Evolutionary conservation across 2,329 filamentous ascomycete genomes (phyloP), one percentile per base, ranked within the genome.

Genomic region (Sordariomycetes sp.): DNA sequence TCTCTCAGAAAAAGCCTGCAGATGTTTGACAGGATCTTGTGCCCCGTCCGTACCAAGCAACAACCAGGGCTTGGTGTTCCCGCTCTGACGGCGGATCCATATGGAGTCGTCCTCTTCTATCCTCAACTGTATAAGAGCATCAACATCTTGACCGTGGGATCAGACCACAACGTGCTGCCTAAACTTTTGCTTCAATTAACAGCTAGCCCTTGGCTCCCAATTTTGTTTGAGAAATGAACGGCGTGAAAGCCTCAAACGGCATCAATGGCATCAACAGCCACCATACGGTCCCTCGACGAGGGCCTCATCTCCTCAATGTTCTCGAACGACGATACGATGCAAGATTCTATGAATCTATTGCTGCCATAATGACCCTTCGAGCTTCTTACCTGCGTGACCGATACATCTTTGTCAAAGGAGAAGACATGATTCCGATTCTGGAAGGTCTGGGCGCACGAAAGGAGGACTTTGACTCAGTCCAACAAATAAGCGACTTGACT

Each of bases 331-430:
- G 40, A 11, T 43, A 46, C 23, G 25, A 46, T 31, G 31, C 44
- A 15, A 33, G 32, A 12, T 47, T 46, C 33, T 46, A 48, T 27
- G 35, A 44, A 25, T 32, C 44, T 8, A 46, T 48, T 14, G 38
- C 42, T 17, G 30, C 36, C 14, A 40, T 48, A 34, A 48, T 48
- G 46, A 35, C 37, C 18, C 32, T 48, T 6, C 40, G 46, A 10
- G 33, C 32, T 19, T 33, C 24, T 8, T 48, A 48, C 32, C 25
- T 48, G 16, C 27, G 33, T 20, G 32, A 47, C n/a, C 37, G 44
- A 21, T 38, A 39, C 34, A 42, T 51, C 28, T 51, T 49, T 29
- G 38, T 50, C 10, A 37, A 41, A 24, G 40, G 47, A n/a, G 39
- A 36, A 11, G 40, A 42, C 11, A 46, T 51, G 48, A 34, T 47